Evolutionary conservation across 2,329 filamentous ascomycete species (phyloP), one percentile per base, ranked within the genome.

Genomic region (Claviceps sp.): DNA sequence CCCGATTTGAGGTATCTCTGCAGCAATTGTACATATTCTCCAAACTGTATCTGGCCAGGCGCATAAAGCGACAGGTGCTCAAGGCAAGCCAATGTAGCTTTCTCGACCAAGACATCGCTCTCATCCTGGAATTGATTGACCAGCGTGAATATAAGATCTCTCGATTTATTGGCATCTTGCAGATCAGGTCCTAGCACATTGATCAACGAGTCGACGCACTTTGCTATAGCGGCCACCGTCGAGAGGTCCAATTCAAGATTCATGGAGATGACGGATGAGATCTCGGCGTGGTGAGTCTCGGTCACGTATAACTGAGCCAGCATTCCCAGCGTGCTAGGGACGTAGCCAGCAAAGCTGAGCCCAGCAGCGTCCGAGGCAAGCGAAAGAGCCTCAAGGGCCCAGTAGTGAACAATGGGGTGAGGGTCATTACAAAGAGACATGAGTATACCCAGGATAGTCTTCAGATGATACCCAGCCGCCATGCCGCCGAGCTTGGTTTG

Each of bases 341-440:
- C 90, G 61, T 91, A 96, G 38, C 83, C 82, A 0, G 90, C 89
- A 66, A 96, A 98, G 26, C 88, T 91, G 53, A 98, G 73, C 0
- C 93, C 93, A 1, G 93, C 90, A 11, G 91, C 93, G 61, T 96
- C 91, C 2, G 91, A 87, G 13, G 95, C 89, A 50, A 87, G 76
- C 2, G 87, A 84, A 34, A 98, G 69, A 9, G 89, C 91, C 64
- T 96, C 89, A 45, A 98, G 73, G 2, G 94, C 91, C 89, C 90
- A 97, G 64, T 91, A 95, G 67, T 98, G 93, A 8, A 98, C 93
- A 0, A 87, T 84, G 0, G 93, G 90, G 64, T 98, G 93, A 20
- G 91, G 88, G 62, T 98, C 93, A 59, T 90, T 95, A 65, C 89
- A 91, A 9, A 98, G 76, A 7, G 93, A 97, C 86, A 97, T 95